A percentile compares a stretch with the other conserved stretches of the same genome.
Conservation (phyloP, 805 yeast species). For the Cyberlindnera maritima region DNA sequence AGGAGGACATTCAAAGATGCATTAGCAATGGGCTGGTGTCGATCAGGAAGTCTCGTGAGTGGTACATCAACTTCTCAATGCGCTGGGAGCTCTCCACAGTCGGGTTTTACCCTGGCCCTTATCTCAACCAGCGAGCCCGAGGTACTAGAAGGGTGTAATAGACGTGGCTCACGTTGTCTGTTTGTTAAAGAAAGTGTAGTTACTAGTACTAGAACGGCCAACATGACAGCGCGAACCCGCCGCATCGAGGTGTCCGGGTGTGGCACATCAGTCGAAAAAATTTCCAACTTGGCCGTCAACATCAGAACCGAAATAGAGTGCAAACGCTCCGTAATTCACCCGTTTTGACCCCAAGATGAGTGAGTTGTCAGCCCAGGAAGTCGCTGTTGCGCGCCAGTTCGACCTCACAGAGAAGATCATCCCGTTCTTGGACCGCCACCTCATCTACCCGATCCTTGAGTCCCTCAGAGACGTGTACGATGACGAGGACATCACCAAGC, state of each 20-base stretch:
- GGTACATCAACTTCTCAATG: too few relatives aligned
- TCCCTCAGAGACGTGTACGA: conserved; percentile 45
- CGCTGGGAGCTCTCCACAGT: too few relatives aligned
- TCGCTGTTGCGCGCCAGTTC: conserved; percentile 44
- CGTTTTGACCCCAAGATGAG: conserved; percentile 14
- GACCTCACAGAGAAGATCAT: conserved; percentile 53
- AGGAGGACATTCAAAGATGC: too few relatives aligned
- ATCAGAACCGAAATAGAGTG: neutral
- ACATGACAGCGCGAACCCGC: too few relatives aligned
- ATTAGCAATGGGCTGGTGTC: too few relatives aligned
- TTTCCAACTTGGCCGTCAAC: conserved; percentile 1
- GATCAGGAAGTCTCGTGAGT: too few relatives aligned
- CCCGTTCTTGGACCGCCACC: conserved; percentile 61
- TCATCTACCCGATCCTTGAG: conserved; percentile 52
- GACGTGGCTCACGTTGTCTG: too few relatives aligned
- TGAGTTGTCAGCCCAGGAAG: conserved; percentile 31
- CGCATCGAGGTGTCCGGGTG: conserved; percentile 6
- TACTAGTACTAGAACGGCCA: too few relatives aligned
- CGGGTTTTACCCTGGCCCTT: too few relatives aligned
- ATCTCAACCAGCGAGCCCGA: too few relatives aligned
- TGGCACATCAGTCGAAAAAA: neutral
- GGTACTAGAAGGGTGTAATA: too few relatives aligned
- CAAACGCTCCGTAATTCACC: neutral
- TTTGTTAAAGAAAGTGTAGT: too few relatives aligned
- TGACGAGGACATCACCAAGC: conserved; percentile 41